Base-by-base conservation (phyloP, 495 filamentous ascomycete species). In the Astrocystis sublimbata region DNA sequence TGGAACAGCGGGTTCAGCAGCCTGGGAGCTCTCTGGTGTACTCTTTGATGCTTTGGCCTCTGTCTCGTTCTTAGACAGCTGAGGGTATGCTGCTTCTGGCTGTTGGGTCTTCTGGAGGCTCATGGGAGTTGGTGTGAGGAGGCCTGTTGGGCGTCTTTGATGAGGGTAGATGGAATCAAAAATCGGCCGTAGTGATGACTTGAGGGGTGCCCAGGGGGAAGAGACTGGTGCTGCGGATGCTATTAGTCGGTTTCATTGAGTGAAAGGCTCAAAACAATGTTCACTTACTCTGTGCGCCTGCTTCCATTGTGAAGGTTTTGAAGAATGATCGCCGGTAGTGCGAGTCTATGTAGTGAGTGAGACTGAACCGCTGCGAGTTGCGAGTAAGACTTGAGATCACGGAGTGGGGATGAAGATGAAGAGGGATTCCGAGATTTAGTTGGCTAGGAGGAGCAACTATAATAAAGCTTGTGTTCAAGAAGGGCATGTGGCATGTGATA, bases 151-250 rank as follows among this genome's bases (percentile, higher is more conserved):
- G 26, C 60, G 60, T 38, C 50, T 50, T 28, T 55, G 60, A 49
- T 62, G 60, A 19, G 60, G 51, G 26, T 55, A 62, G 21, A 62
- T 55, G 49, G 60, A 47, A 8, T 62, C 41, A 56, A 62, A 42
- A 23, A 62, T 21, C 0, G 60, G 60, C 41, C 60, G 38, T 49
- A 62, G 51, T 2, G 60, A 45, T 15, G 50, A 62, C 12, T 56
- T 62, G 23, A 62, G 35, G 0, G 60, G 50, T 55, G 50, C 40
- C 60, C 60, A 62, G 2, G 60, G 60, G 42, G 60, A 62, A 40
- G 60, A 55, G 31, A 56, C 42, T 9, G 50, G 50, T 56, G 51
- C 60, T 62, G 41, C 0, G 2, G n/a, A 7, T 15, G 31, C 26
- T 55, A 51, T 62, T 36, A 62, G 60, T 56, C 4, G 13, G 6